Evolutionary conservation across 331 rosid species (phyloP).

Genomic region (Prunus yedoensis): DNA sequence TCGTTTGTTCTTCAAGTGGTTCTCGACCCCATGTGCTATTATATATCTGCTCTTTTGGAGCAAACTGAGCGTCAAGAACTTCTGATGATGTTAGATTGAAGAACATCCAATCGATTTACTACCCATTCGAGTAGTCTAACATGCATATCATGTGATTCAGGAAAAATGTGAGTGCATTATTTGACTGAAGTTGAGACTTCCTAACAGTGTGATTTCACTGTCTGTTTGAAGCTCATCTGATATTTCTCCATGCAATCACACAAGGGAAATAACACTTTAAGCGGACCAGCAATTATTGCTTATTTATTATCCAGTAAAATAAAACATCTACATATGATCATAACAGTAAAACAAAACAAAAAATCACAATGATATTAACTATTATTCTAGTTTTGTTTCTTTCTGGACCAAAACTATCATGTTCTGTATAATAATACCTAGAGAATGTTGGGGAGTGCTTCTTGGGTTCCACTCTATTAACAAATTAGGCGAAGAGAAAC

Average conservation of each 20-base stretch:
- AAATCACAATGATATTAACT: no score
- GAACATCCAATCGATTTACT: background rate
- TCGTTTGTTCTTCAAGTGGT: background rate
- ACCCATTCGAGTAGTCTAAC: background rate
- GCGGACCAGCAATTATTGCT: no score
- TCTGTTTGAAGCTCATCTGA: no score
- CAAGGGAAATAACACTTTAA: no score
- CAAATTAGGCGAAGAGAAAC: background rate
- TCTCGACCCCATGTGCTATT: background rate
- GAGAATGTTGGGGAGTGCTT: background rate
- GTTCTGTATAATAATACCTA: background rate
- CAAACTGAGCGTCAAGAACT: background rate
- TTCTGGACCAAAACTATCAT: background rate
- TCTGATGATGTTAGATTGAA: background rate
- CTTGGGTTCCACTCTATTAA: constrained; percentile 1
- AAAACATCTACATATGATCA: no score
- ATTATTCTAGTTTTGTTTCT: background rate
- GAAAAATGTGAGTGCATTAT: background rate
- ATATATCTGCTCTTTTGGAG: background rate
- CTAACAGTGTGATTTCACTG: background rate
- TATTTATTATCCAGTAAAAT: no score
- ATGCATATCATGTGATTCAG: background rate
- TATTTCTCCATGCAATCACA: no score
- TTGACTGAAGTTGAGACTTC: background rate
- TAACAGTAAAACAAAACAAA: no score